These are phyloP conservation scores for Colletotrichum chlorophyti DNA, from an alignment of 2,329 filamentous ascomycete species.

Conservation along the genomic window DNA sequence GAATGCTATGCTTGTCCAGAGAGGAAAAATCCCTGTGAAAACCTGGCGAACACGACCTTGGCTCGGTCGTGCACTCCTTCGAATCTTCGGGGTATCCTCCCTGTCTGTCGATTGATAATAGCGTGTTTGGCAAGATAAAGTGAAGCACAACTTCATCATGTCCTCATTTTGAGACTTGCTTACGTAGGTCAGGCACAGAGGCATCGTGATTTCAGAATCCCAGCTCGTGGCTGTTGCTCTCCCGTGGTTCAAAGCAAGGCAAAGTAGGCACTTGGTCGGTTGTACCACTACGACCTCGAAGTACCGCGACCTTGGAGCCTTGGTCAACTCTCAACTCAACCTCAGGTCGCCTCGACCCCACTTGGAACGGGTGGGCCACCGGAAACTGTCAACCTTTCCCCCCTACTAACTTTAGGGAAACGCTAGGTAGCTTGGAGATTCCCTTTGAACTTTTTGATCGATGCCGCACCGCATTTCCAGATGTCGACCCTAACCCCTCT, in stretches of 20 bases:
- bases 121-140: too few relatives aligned
- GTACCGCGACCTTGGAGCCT: not conserved
- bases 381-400: constrained; percentile 1
- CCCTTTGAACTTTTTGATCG: constrained; percentile 19
- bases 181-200: too few relatives aligned
- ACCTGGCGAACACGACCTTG: too few relatives aligned
- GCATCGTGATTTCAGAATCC: not conserved
- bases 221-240: not conserved
- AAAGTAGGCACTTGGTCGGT: not conserved
- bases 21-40: too few relatives aligned
- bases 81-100: too few relatives aligned
- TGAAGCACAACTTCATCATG: too few relatives aligned
- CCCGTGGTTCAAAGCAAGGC: not conserved
- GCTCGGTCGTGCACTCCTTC: too few relatives aligned
- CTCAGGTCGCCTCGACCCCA: not conserved
- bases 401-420: not conserved
- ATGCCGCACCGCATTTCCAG: constrained; percentile 20
- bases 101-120: too few relatives aligned
- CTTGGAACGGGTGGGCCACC: not conserved
- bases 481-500: constrained; percentile 13
- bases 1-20: too few relatives aligned
- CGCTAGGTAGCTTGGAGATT: constrained; percentile 8
- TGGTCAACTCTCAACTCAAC: not conserved
- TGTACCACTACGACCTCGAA: not conserved
- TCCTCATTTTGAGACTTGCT: too few relatives aligned